Conservation (phyloP, 257 asterid genomes). For the Orobanche coerulescens region DNA sequence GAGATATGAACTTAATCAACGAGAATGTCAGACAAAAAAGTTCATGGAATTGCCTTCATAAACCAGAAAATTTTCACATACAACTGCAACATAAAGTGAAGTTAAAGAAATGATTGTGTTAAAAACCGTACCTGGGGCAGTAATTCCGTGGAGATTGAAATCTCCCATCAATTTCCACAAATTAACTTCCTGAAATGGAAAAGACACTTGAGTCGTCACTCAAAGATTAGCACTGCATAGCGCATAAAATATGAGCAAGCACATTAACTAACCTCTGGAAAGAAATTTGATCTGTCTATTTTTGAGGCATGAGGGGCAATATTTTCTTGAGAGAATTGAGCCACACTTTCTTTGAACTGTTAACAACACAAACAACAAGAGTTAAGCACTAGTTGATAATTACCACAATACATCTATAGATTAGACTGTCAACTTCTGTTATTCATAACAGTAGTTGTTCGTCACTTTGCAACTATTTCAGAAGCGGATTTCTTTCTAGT, state of each 20-base stretch:
- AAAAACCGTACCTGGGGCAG: conserved; percentile 70
- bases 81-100: not conserved
- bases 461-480: not conserved
- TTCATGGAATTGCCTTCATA: not conserved
- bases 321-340: conserved; percentile 84
- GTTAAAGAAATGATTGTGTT: not conserved
- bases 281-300: conserved; percentile 75
- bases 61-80: not conserved
- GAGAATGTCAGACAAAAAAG: not conserved
- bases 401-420: no score
- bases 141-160: conserved; percentile 91
- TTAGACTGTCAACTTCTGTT: not conserved
- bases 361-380: not conserved
- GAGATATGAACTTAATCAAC: not conserved
- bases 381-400: not conserved
- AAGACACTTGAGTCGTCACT: conserved; percentile 13
- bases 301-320: conserved; percentile 88
- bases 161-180: conserved; percentile 97
- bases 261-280: conserved; percentile 54
- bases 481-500: not conserved
- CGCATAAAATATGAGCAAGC: not conserved
- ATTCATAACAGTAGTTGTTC: not conserved
- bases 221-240: conserved; percentile 1
- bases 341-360: conserved; percentile 94
- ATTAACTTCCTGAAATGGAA: conserved; percentile 62